These are phyloP conservation scores for Funneliformis mosseae DNA, from an alignment of 192 early-diverging fungal genomes.

Conservation along the genomic window DNA sequence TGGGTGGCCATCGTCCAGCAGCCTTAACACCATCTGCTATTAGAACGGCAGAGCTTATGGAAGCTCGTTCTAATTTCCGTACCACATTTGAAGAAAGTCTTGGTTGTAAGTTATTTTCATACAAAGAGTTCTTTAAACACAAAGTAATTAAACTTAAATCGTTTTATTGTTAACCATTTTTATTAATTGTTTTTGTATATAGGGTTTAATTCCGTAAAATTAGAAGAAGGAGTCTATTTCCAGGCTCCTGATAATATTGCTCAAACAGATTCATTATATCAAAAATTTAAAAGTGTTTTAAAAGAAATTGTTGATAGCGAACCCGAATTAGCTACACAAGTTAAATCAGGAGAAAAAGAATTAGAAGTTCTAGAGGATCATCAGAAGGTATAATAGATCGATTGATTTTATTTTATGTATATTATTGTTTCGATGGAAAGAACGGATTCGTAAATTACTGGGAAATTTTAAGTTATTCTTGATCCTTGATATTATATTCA, in stretches of 20 bases:
- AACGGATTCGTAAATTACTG: no score
- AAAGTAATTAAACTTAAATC: neutral
- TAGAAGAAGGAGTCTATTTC: conserved; percentile 35
- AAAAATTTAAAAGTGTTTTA: conserved; percentile 13
- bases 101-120: conserved; percentile 18
- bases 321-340: conserved; percentile 23
- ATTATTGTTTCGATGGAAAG: no score
- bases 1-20: conserved; percentile 22
- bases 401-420: neutral
- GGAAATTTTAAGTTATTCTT: no score
- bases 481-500: neutral
- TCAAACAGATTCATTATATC: conserved; percentile 17
- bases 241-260: conserved; percentile 27
- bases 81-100: conserved; percentile 28
- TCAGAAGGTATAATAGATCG: conserved; percentile 26
- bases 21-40: conserved; percentile 24
- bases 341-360: conserved; percentile 27
- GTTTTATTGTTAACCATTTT: neutral
- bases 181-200: no score
- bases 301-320: conserved; percentile 25
- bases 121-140: neutral
- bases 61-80: conserved; percentile 22
- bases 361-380: conserved; percentile 30
- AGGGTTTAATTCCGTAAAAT: conserved; percentile 30
- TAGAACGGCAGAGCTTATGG: conserved; percentile 29